Percentiles rank a stretch among this genome's conserved stretches.
Conservation (phyloP, 129 eudicot genomes). For the Helianthus annuus region DNA sequence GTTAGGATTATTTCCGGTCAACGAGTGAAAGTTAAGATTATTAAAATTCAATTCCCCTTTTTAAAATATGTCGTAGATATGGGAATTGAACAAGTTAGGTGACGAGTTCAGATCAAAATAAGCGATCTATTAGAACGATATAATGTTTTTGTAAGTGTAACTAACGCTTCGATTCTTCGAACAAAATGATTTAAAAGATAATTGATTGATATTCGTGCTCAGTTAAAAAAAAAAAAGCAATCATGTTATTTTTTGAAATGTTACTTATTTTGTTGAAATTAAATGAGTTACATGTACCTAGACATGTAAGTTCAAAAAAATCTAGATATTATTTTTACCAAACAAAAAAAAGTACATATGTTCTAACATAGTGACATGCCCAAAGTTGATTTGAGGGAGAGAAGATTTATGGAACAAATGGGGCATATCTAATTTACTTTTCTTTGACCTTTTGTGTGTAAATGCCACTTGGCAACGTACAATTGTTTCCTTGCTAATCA, state of each 20-base stretch:
- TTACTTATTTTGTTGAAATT: too few relatives aligned
- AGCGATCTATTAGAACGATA: too few relatives aligned
- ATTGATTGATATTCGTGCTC: too few relatives aligned
- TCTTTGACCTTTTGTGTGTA: neutral
- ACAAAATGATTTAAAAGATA: neutral
- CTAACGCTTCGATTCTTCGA: neutral
- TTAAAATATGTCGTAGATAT: neutral
- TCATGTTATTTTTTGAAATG: too few relatives aligned
- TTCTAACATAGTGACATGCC: neutral
- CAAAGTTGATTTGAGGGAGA: neutral
- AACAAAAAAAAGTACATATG: neutral
- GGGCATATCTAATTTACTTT: neutral
- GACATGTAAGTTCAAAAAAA: neutral
- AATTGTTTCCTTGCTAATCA: neutral
- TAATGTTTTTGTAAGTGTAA: too few relatives aligned
- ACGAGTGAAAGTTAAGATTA: too few relatives aligned
- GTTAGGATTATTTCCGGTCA: too few relatives aligned
- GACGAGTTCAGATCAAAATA: neutral
- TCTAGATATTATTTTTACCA: neutral
- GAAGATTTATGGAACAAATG: neutral
- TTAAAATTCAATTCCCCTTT: neutral
- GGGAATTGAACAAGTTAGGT: neutral
- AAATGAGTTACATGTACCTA: too few relatives aligned
- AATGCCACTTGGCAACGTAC: constrained; percentile 1
- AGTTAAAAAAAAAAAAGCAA: too few relatives aligned